These are phyloP conservation scores for Podospora bellae-mahoneyi DNA, from an alignment of 495 filamentous ascomycete genomes.

Conservation along the genomic window DNA sequence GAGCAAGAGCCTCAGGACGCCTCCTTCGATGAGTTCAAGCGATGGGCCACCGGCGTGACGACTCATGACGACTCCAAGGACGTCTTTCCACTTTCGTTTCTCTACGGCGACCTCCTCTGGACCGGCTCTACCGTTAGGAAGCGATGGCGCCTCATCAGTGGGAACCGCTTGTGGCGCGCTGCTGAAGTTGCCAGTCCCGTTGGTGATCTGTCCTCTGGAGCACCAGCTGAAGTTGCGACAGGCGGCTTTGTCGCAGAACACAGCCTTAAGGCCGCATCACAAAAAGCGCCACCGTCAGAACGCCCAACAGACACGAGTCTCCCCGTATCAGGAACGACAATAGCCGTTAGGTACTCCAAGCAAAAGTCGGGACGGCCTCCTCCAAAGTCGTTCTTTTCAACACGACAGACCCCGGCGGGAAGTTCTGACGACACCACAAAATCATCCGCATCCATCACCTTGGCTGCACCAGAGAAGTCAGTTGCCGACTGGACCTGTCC, in stretches of 20 bases:
- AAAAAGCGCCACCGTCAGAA: slow-evolving; percentile 8
- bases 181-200: slow-evolving; percentile 11
- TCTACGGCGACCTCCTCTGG: slow-evolving; percentile 55
- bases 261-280: background rate
- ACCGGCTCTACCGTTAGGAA: slow-evolving; percentile 57
- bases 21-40: slow-evolving; percentile 48
- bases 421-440: slow-evolving; percentile 21
- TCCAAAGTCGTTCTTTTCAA: background rate
- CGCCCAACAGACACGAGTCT: slow-evolving; percentile 14
- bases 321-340: slow-evolving; percentile 17
- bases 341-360: background rate
- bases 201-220: slow-evolving; percentile 20
- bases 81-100: slow-evolving; percentile 50
- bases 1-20: slow-evolving; percentile 6
- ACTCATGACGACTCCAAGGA: slow-evolving; percentile 46
- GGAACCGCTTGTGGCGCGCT: slow-evolving; percentile 25
- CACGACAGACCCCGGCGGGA: slow-evolving; percentile 7
- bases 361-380: background rate
- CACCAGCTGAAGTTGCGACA: slow-evolving; percentile 23
- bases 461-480: slow-evolving; percentile 22
- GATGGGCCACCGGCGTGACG: slow-evolving; percentile 51
- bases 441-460: slow-evolving; percentile 21
- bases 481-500: slow-evolving; percentile 31
- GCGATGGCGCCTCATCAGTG: slow-evolving; percentile 56
- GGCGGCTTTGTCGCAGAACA: slow-evolving; percentile 20